Evolutionary conservation across 352 stramenopile species (phyloP), one percentile per base, ranked within the genome.

Genomic region (Globisporangium sylvaticum): DNA sequence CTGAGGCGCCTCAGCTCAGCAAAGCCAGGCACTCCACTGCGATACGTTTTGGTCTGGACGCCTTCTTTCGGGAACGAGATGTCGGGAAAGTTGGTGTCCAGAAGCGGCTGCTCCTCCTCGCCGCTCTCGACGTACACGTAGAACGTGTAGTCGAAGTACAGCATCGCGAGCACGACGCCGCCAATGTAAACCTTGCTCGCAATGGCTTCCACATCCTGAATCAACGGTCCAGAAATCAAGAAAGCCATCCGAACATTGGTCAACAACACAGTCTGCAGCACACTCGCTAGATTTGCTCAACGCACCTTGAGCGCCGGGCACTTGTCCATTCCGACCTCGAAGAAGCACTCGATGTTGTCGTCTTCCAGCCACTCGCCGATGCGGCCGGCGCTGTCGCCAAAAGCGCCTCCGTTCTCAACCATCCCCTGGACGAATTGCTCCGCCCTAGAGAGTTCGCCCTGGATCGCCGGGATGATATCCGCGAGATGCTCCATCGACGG

Each of bases 81-180:
- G 69, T 98, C 91, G 7, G 94, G 95, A 66, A 98, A 98, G 46
- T 86, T 92, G 15, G 86, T 97, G 78, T 98, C 94, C 15, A 98
- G 79, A 20, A 98, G 75, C 24, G 92, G 83, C 58, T 97, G 84
- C 71, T 98, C 95, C 53, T 95, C 85, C 42, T 94, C 83, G 27
- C 87, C 90, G 58, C 87, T 92, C 67, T 92, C 79, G 14, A 98
- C 72, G 59, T 93, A 88, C 22, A 98, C 81, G 76, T 97, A 98
- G 67, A 97, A 97, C 9, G 82, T 97, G 59, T 85, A 89, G 68
- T 95, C 80, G 69, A 93, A 98, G 74, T 97, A 97, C n/a, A 98
- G 87, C 67, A 93, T 75, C 12, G 98, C 94, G 25, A 96, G 79
- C 64, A 98, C 89, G 32, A 98, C 80, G 8, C 88, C 92, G 29